Evolutionary conservation across 2,329 filamentous ascomycete genomes (phyloP).

Genomic region (Gyromitra esculenta): DNA sequence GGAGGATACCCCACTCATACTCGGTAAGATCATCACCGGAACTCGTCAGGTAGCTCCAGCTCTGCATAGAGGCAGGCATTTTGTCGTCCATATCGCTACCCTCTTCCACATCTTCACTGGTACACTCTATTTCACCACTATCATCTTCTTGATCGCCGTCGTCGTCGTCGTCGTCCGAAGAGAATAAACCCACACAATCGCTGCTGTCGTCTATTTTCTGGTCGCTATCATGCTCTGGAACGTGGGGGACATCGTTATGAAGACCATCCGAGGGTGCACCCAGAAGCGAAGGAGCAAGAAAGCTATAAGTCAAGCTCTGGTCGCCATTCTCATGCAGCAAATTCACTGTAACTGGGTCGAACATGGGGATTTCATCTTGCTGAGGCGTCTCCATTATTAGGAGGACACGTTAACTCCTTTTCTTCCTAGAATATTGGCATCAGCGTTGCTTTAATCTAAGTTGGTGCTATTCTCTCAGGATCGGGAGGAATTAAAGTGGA

Average conservation of each 20-base stretch:
- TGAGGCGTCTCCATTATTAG: neutral
- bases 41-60: conserved; percentile 3
- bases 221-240: neutral
- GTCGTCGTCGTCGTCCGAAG: neutral
- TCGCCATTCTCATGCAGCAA: neutral
- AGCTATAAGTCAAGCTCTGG: neutral
- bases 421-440: neutral
- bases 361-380: neutral
- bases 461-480: neutral
- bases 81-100: neutral
- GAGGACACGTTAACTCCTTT: neutral
- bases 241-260: neutral
- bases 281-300: neutral
- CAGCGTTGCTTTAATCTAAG: neutral
- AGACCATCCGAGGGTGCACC: neutral
- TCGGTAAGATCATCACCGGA: conserved; percentile 1
- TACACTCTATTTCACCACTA: no score
- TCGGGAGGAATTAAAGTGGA: neutral
- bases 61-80: conserved; percentile 24
- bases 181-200: neutral
- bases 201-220: neutral
- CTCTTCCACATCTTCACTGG: neutral
- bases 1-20: conserved; percentile 6
- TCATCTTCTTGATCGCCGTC: neutral
- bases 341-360: neutral